Conservation (phyloP, 768 basidiomycete genomes). For the Russula griseocarnosa region DNA sequence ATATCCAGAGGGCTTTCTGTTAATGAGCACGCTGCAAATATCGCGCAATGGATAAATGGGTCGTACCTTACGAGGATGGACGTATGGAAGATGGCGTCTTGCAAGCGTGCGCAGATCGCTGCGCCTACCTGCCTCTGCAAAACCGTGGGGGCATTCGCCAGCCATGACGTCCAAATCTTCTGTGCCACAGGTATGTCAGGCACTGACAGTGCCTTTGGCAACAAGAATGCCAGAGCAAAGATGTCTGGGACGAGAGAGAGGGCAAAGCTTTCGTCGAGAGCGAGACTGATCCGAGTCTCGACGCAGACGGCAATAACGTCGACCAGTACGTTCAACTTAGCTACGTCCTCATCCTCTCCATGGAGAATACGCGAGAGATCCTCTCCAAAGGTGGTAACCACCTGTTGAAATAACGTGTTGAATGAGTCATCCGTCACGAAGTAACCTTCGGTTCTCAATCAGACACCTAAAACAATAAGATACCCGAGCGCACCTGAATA, state of each 20-base stretch:
- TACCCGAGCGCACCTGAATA: slow-evolving; percentile 37
- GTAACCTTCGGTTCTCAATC: slow-evolving; percentile 27
- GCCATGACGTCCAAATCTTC: slow-evolving; percentile 36
- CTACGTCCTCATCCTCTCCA: slow-evolving; percentile 11
- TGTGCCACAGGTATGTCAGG: slow-evolving; percentile 27
- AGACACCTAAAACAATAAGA: slow-evolving; percentile 10
- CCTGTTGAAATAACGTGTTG: slow-evolving; percentile 31
- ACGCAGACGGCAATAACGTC: slow-evolving; percentile 22
- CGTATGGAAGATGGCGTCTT: slow-evolving; percentile 41
- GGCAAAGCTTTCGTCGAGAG: background rate
- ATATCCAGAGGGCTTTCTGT: slow-evolving; percentile 32
- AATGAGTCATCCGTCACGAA: slow-evolving; percentile 37
- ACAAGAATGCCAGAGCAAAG: slow-evolving; percentile 47
- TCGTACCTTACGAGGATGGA: slow-evolving; percentile 36
- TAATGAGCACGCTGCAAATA: background rate
- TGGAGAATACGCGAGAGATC: slow-evolving; percentile 18
- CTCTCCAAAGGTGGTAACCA: slow-evolving; percentile 25
- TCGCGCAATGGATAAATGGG: background rate
- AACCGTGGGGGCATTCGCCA: slow-evolving; percentile 29
- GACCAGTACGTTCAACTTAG: slow-evolving; percentile 8
- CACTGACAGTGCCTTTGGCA: slow-evolving; percentile 37
- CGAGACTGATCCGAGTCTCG: slow-evolving; percentile 2
- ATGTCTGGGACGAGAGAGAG: slow-evolving; percentile 40
- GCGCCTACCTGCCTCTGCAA: slow-evolving; percentile 32
- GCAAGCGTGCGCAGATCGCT: slow-evolving; percentile 43